Conservation (phyloP, 208 protist genomes). For the Tritrichomonas musculus region DNA sequence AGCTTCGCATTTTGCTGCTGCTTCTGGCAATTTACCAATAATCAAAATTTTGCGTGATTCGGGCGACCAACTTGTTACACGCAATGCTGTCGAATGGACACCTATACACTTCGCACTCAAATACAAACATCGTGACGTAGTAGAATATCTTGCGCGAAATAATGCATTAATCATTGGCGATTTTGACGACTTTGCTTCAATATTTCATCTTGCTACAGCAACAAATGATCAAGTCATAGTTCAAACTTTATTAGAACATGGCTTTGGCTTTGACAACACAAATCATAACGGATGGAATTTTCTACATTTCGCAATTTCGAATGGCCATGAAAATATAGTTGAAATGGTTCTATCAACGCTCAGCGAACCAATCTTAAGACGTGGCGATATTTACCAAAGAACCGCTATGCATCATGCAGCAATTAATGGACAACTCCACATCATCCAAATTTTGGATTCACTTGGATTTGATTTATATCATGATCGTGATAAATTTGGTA, state of each 20-base stretch:
- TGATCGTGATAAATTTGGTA: neutral
- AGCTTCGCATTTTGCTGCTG: neutral
- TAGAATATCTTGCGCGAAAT: neutral
- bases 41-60: neutral
- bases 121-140: neutral
- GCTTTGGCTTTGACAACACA: neutral
- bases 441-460: neutral
- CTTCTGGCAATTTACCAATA: neutral
- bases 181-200: neutral
- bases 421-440: neutral
- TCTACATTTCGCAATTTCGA: neutral
- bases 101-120: conserved; percentile 3
- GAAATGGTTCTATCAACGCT: neutral
- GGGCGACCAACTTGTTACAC: neutral
- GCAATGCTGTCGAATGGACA: neutral
- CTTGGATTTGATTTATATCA: neutral
- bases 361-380: neutral
- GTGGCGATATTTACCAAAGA: neutral
- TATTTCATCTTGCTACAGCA: neutral
- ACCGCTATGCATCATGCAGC: neutral
- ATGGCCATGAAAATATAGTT: neutral
- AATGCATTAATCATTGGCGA: neutral
- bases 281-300: neutral
- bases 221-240: neutral
- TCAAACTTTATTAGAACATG: neutral